phyloP scores from a whole-genome alignment of 2,329 filamentous ascomycete genomes.

The Ceratocystis alfenasii region DNA sequence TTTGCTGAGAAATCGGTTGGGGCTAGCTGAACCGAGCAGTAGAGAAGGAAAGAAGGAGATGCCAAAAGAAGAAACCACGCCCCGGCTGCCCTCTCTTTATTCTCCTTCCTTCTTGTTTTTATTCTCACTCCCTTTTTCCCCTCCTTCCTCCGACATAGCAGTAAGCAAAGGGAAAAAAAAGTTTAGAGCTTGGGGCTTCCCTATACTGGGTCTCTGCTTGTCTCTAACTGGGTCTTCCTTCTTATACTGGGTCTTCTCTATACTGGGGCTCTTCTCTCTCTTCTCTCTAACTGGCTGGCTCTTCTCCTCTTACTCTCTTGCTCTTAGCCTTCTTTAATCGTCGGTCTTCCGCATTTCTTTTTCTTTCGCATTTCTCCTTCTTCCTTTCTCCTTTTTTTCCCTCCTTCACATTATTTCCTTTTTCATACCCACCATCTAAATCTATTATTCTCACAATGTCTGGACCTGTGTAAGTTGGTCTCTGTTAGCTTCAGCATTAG shows the following conservation, averaged over 20 bases:
- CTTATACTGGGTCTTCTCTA: not conserved
- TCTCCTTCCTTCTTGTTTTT: constrained; percentile 7
- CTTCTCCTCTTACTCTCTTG: constrained; percentile 14
- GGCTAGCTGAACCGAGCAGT: too few relatives aligned
- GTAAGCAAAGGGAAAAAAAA: constrained; percentile 6
- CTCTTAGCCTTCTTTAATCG: not conserved
- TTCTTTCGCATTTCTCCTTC: not conserved
- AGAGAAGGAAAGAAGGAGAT: too few relatives aligned
- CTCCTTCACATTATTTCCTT: not conserved
- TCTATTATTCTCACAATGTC: constrained; percentile 41
- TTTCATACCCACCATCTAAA: not conserved
- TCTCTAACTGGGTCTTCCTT: constrained; percentile 1
- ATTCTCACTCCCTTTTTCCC: not conserved
- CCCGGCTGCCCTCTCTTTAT: constrained; percentile 10
- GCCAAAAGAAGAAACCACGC: constrained; percentile 7
- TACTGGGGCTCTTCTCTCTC: too few relatives aligned
- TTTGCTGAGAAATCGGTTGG: too few relatives aligned
- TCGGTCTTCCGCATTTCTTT: constrained; percentile 6
- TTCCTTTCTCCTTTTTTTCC: constrained; percentile 8
- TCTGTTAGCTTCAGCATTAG: not conserved
- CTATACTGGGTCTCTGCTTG: too few relatives aligned
- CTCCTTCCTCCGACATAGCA: constrained; percentile 17
- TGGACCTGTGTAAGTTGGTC: constrained; percentile 52
- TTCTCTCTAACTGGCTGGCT: too few relatives aligned
- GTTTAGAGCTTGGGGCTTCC: constrained; percentile 19